Conservation (phyloP, 2,329 filamentous ascomycete genomes). For the Domatiomyces globalis region DNA sequence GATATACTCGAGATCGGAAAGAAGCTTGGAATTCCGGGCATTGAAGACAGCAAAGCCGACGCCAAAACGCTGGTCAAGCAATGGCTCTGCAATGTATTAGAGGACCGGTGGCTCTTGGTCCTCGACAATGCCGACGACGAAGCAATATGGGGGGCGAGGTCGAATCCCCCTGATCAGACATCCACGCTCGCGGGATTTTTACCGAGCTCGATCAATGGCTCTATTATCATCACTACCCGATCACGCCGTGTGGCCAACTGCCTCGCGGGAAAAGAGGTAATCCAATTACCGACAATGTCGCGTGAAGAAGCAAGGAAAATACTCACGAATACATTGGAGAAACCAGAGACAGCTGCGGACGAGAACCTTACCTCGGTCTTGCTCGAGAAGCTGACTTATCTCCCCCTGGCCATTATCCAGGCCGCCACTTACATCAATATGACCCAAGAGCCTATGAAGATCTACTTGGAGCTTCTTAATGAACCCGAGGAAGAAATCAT, state of each 20-base stretch:
- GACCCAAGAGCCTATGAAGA: constrained; percentile 9
- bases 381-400: constrained; percentile 11
- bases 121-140: constrained; percentile 14
- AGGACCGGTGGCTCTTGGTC: constrained; percentile 9
- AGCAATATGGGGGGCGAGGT: neutral
- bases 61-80: constrained; percentile 5
- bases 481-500: constrained; percentile 17
- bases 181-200: neutral
- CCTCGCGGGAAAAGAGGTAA: neutral
- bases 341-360: neutral
- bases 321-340: constrained; percentile 1
- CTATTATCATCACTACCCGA: constrained; percentile 15
- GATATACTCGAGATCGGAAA: constrained; percentile 3
- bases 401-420: constrained; percentile 23
- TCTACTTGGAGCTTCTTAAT: constrained; percentile 12
- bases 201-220: constrained; percentile 8
- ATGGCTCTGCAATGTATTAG: neutral
- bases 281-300: constrained; percentile 5
- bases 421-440: constrained; percentile 21
- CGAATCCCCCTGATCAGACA: neutral
- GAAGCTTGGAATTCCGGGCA: constrained; percentile 2
- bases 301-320: constrained; percentile 7
- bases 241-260: neutral
- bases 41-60: constrained; percentile 4
- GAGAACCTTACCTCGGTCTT: constrained; percentile 10